These are phyloP conservation scores for Carex kokanica DNA, from an alignment of 176 grass and related monocot genomes.

Conservation along the genomic window DNA sequence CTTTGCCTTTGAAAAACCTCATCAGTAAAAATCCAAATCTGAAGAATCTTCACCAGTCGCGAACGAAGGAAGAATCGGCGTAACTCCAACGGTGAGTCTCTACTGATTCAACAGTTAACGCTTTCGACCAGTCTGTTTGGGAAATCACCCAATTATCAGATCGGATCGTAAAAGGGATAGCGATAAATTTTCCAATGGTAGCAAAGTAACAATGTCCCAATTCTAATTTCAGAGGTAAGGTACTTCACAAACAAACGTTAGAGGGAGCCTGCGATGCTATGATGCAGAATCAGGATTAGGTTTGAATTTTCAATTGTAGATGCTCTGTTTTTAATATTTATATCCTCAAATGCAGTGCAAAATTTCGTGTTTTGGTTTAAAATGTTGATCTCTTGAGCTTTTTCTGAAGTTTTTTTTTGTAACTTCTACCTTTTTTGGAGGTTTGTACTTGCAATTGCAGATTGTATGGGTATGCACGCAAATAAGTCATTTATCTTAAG, in stretches of 20 bases:
- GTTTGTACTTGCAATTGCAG: slow-evolving; percentile 11
- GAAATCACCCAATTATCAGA: neutral
- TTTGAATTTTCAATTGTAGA: neutral
- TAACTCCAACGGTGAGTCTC: neutral
- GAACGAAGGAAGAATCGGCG: neutral
- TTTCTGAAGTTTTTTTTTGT: neutral
- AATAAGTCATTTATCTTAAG: neutral
- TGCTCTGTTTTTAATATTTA: neutral
- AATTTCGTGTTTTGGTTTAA: neutral
- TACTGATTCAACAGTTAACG: neutral
- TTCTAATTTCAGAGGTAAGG: neutral
- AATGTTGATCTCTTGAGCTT: neutral
- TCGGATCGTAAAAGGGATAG: neutral
- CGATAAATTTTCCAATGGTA: neutral
- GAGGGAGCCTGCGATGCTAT: too few relatives aligned
- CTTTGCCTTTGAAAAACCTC: neutral
- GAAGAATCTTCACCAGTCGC: neutral
- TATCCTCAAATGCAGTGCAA: neutral
- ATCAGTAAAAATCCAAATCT: neutral
- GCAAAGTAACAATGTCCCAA: neutral
- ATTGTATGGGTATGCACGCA: neutral
- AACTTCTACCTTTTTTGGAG: neutral
- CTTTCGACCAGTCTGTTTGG: too few relatives aligned
- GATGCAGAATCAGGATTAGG: slow-evolving; percentile 15
- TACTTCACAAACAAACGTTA: neutral